A percentile compares a stretch with the other conserved stretches of the same genome.
phyloP scores from a whole-genome alignment of 83 land plant genomes.

The Isoetes engelmannii region DNA sequence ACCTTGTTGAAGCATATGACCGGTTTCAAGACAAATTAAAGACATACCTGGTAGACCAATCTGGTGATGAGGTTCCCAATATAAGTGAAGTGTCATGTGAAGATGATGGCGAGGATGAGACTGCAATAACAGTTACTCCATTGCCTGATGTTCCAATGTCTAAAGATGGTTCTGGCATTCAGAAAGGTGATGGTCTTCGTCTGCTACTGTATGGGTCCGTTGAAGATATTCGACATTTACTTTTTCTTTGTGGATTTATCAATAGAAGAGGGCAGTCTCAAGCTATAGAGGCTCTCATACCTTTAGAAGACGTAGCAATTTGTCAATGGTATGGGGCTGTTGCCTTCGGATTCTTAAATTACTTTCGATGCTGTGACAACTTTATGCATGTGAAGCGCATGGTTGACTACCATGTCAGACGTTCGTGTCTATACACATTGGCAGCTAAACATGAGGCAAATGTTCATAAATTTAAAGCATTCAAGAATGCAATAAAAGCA shows the following conservation, averaged over 20 bases:
- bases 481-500: no score
- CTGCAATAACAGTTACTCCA: conserved; percentile 38
- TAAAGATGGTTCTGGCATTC: conserved; percentile 53
- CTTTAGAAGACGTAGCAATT: conserved; percentile 57
- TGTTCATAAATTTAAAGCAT: conserved; percentile 44
- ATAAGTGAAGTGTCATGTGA: conserved; percentile 19
- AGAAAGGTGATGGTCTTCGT: conserved; percentile 29
- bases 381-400: conserved; percentile 51
- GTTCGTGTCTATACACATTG: conserved; percentile 60
- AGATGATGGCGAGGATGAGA: conserved; percentile 31
- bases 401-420: conserved; percentile 60
- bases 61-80: no score
- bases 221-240: conserved; percentile 40
- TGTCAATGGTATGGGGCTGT: conserved; percentile 64
- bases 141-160: no score
- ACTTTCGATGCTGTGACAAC: conserved; percentile 58
- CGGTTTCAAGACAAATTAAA: conserved; percentile 49
- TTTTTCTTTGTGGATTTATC: conserved; percentile 48
- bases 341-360: conserved; percentile 54
- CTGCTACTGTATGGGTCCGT: conserved; percentile 53
- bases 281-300: conserved; percentile 45
- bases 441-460: conserved; percentile 67
- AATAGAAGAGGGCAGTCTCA: conserved; percentile 58
- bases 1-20: conserved; percentile 60
- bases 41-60: conserved; percentile 26